phyloP scores from a whole-genome alignment of 116 monocot species.

The Thalassia testudinum region DNA sequence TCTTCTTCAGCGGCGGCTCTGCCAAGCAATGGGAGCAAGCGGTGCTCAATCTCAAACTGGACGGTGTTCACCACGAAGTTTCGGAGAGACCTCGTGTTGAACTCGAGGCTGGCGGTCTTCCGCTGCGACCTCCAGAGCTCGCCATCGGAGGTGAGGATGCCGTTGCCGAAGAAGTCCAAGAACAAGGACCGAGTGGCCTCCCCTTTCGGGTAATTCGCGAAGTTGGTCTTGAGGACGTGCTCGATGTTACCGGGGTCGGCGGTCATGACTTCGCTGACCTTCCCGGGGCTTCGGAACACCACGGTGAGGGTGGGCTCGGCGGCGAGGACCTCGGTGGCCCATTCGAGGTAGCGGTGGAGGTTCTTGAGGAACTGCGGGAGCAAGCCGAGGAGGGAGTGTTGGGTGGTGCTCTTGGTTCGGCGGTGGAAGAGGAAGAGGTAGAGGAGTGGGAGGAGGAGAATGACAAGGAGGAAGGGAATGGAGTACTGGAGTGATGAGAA shows the following conservation, averaged over 20 bases:
- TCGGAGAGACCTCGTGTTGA: slow-evolving; percentile 28
- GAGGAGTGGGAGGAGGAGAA: slow-evolving; percentile 4
- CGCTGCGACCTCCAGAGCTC: slow-evolving; percentile 30
- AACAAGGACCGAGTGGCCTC: slow-evolving; percentile 3
- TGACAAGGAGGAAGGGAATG: no score
- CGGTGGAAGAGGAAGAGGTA: slow-evolving; percentile 5
- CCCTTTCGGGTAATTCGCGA: slow-evolving; percentile 37
- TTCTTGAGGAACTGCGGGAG: slow-evolving; percentile 32
- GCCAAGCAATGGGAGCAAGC: neutral
- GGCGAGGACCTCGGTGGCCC: slow-evolving; percentile 20
- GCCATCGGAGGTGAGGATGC: slow-evolving; percentile 51
- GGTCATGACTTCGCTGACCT: slow-evolving; percentile 13
- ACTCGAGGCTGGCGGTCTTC: slow-evolving; percentile 37
- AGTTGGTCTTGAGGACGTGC: slow-evolving; percentile 35
- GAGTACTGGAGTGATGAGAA: no score
- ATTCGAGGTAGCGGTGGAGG: slow-evolving; percentile 29
- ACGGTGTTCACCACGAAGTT: slow-evolving; percentile 20
- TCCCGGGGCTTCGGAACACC: slow-evolving; percentile 2
- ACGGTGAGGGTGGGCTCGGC: slow-evolving; percentile 21
- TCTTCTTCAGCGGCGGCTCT: neutral
- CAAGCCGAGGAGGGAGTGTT: slow-evolving; percentile 22
- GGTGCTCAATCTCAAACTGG: slow-evolving; percentile 3
- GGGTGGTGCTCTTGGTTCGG: neutral
- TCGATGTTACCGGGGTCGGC: slow-evolving; percentile 27
- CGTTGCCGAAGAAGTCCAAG: slow-evolving; percentile 29